These are phyloP conservation scores for Hypoxylon rickii DNA, from an alignment of 495 filamentous ascomycete species.

Conservation along the genomic window DNA sequence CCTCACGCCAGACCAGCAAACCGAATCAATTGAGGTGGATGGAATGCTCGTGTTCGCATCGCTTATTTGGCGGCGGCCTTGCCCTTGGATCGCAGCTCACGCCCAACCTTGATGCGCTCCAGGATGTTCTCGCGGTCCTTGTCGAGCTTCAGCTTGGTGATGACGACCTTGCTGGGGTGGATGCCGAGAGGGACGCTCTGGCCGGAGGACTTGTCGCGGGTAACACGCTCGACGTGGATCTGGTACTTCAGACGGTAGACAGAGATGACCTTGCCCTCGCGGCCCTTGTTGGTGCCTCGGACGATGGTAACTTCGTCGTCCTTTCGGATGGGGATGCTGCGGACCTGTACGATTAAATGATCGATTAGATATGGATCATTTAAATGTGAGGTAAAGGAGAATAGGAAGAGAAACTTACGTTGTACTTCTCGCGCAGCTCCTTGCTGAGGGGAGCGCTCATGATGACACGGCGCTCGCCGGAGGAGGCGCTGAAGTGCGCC, in stretches of 20 bases:
- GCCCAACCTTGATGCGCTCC: constrained; percentile 77
- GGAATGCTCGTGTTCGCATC: neutral
- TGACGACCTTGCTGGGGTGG: constrained; percentile 88
- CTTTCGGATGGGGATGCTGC: constrained; percentile 95
- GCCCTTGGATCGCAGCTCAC: constrained; percentile 66
- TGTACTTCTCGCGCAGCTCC: constrained; percentile 95
- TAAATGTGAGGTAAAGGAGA: neutral
- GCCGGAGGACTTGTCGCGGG: constrained; percentile 91
- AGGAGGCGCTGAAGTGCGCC: constrained; percentile 93
- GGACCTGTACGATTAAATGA: constrained; percentile 63
- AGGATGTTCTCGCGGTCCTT: constrained; percentile 97
- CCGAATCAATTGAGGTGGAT: neutral
- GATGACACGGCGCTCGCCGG: constrained; percentile 85
- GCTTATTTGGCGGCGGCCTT: constrained; percentile 49
- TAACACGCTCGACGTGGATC: constrained; percentile 89
- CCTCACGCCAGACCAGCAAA: constrained; percentile 37
- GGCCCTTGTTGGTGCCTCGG: constrained; percentile 90
- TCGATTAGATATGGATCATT: constrained; percentile 14
- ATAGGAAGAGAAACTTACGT: constrained; percentile 60
- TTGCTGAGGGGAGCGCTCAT: constrained; percentile 94
- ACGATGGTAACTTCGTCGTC: constrained; percentile 93
- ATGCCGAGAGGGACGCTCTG: constrained; percentile 87
- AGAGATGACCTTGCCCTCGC: constrained; percentile 90
- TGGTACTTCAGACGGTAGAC: constrained; percentile 98
- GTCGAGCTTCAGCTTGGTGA: constrained; percentile 97